phyloP scores from a whole-genome alignment of 805 yeast species.

The Lipomyces starkeyi region DNA sequence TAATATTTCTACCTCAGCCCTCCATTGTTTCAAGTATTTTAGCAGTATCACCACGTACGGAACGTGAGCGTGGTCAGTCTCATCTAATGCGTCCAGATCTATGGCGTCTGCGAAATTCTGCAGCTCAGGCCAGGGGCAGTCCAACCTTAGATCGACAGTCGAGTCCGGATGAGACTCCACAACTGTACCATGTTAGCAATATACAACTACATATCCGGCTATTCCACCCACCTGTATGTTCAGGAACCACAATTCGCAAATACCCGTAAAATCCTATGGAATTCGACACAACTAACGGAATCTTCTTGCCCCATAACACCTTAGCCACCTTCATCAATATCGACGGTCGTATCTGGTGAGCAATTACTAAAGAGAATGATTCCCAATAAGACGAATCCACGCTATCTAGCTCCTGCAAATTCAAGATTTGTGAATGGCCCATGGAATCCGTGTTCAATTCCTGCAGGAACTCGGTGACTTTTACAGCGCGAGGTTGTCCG shows the following conservation, averaged over 20 bases:
- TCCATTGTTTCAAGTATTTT: constrained; percentile 58
- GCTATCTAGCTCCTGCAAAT: constrained; percentile 11
- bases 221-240: constrained; percentile 56
- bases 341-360: constrained; percentile 46
- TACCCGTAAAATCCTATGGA: constrained; percentile 71
- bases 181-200: constrained; percentile 11
- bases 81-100: constrained; percentile 55
- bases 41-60: constrained; percentile 72
- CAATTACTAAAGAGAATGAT: constrained; percentile 57
- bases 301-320: constrained; percentile 51
- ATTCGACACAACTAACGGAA: constrained; percentile 61
- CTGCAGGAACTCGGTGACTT: constrained; percentile 51
- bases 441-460: constrained; percentile 68
- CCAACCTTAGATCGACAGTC: constrained; percentile 69
- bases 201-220: neutral
- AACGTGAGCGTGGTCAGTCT: constrained; percentile 58
- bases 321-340: constrained; percentile 46
- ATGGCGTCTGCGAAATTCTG: constrained; percentile 56
- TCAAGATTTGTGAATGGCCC: constrained; percentile 45
- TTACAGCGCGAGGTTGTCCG: constrained; percentile 52
- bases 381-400: constrained; percentile 51
- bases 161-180: constrained; percentile 75
- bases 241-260: constrained; percentile 58
- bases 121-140: constrained; percentile 74
- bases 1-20: constrained; percentile 34